Evolutionary conservation across 2,329 filamentous ascomycete species (phyloP), one percentile per base, ranked within the genome.

Genomic region (Fusarium devonianum): DNA sequence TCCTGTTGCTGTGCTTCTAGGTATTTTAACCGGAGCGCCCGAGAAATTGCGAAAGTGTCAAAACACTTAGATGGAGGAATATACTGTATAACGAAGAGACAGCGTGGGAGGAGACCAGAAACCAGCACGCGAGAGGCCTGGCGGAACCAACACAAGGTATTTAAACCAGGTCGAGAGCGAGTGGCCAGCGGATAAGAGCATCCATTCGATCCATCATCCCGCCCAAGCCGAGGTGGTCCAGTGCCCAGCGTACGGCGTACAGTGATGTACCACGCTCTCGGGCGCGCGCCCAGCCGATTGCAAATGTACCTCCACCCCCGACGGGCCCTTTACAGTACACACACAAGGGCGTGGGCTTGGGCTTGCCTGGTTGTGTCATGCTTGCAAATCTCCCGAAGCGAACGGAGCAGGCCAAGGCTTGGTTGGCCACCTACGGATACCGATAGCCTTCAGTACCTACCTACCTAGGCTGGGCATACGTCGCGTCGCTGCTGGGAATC

Each of bases 321-420:
- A 19, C 14, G 10, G n/a, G n/a, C n/a, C n/a, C n/a, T n/a, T n/a
- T 28, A 38, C 35, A 16, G 17, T 38, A 38, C 34, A 37, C 21
- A 19, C 36, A 23, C 54, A 58, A 58, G 55, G 55, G 55, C 55
- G 55, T 59, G 46, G 30, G 21, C 21, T 34, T 26, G 40, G 23
- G 23, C 34, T 26, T 21, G 40, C 33, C 30, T 26, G 22, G 30
- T 63, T 58, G 55, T 59, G 62, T 63, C 62, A 63, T 64, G 62
- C 57, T 64, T 64, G 57, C 54, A 63, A 64, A 64, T 62, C 56
- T 64, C 50, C 57, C 23, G 49, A 58, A 41, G 39, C 35, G 25
- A 35, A 26, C 39, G n/a, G 32, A 8, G 34, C 30, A 14, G 30
- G 13, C 22, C 23, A n/a, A 40, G 25, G 23, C 26, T 17, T 17